These are phyloP conservation scores for Juglanconis sp. DNA, from an alignment of 2,329 filamentous ascomycete genomes.

Conservation along the genomic window DNA sequence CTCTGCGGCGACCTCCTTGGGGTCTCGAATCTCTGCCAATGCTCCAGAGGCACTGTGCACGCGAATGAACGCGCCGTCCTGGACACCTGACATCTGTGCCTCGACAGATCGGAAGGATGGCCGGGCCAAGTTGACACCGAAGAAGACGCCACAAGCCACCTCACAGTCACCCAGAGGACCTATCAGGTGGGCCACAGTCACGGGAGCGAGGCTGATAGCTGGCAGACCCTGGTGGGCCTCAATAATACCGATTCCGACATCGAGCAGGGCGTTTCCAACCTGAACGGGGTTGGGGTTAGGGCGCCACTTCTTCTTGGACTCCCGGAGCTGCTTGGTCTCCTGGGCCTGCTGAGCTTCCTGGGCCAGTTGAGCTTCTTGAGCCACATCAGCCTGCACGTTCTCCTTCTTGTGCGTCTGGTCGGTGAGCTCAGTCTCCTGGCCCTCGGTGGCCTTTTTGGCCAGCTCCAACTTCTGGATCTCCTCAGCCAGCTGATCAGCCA, in stretches of 20 bases:
- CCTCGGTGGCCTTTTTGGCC: neutral
- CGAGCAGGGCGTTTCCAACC: slow-evolving; percentile 58
- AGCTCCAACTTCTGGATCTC: slow-evolving; percentile 1
- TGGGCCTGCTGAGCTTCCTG: slow-evolving; percentile 61
- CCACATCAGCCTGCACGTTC: slow-evolving; percentile 45
- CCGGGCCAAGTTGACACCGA: slow-evolving; percentile 84
- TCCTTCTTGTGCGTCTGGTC: slow-evolving; percentile 37
- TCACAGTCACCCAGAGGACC: slow-evolving; percentile 77
- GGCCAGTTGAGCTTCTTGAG: slow-evolving; percentile 64
- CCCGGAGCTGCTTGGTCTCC: slow-evolving; percentile 63
- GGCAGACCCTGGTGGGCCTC: slow-evolving; percentile 56
- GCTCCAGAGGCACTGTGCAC: slow-evolving; percentile 39
- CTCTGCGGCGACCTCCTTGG: slow-evolving; percentile 49
- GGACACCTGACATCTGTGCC: slow-evolving; percentile 78
- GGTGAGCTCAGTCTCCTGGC: slow-evolving; percentile 41
- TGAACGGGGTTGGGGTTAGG: slow-evolving; percentile 62
- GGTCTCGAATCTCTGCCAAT: slow-evolving; percentile 41
- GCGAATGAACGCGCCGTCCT: slow-evolving; percentile 84
- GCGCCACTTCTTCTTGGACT: slow-evolving; percentile 61
- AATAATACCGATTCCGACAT: slow-evolving; percentile 74
- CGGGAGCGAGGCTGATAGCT: slow-evolving; percentile 65
- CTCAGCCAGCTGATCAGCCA: neutral
- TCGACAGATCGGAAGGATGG: slow-evolving; percentile 88
- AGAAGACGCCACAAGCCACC: slow-evolving; percentile 77
- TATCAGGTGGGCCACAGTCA: slow-evolving; percentile 73